phyloP scores from a whole-genome alignment of 75 land plant species.

The Sequoia sempervirens region DNA sequence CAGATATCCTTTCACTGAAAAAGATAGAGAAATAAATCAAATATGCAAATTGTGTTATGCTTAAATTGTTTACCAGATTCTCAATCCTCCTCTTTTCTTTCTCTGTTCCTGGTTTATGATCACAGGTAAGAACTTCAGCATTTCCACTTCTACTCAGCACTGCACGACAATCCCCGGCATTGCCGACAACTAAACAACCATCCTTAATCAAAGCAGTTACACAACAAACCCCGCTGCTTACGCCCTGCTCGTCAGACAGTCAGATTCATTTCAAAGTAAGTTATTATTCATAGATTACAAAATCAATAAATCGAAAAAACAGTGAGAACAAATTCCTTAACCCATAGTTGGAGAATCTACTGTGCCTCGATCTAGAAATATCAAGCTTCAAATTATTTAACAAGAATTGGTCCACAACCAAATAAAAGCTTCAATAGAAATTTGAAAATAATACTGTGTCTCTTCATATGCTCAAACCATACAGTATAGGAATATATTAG shows the following conservation, averaged over 20 bases:
- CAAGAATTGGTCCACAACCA: neutral
- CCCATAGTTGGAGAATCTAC: neutral
- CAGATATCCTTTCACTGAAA: neutral
- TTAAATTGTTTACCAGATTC: conserved; percentile 35
- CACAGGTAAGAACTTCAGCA: conserved; percentile 46
- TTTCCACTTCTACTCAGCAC: conserved; percentile 59
- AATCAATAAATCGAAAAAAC: neutral
- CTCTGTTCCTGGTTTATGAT: conserved; percentile 44
- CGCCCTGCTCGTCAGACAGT: conserved; percentile 21
- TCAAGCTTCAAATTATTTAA: neutral
- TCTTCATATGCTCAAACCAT: neutral
- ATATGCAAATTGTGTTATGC: neutral
- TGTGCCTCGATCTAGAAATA: neutral
- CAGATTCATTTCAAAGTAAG: neutral
- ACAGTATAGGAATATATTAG: neutral
- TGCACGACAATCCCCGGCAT: conserved; percentile 69
- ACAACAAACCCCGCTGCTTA: conserved; percentile 59
- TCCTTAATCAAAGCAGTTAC: conserved; percentile 55
- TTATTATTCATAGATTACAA: neutral
- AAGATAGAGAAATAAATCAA: neutral
- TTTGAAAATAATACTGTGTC: neutral
- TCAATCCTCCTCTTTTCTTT: conserved; percentile 56
- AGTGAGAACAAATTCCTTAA: neutral
- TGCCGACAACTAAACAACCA: conserved; percentile 50
- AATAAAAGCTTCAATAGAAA: neutral